A percentile compares a stretch with the other conserved stretches of the same genome.
Evolutionary conservation across 2,329 filamentous ascomycete species (phyloP).

Genomic region (Exophiala calicioides): DNA sequence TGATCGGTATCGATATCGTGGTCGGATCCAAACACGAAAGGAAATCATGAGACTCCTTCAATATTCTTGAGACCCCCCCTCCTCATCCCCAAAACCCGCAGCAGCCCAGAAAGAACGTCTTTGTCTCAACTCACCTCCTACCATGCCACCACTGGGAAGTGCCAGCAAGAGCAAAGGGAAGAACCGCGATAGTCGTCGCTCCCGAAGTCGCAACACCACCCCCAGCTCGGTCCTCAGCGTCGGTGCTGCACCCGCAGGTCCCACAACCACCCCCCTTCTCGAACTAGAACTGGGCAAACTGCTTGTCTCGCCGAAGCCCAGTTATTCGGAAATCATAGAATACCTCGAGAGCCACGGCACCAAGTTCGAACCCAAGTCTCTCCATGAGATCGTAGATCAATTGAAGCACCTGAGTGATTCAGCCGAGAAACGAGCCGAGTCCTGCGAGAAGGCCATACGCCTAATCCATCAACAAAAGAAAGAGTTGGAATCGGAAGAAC

Average conservation of each 20-base stretch:
- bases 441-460: slow-evolving; percentile 61
- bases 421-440: slow-evolving; percentile 58
- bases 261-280: slow-evolving; percentile 54
- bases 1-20: too few species aligned
- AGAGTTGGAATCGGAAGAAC: slow-evolving; percentile 55
- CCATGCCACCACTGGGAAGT: slow-evolving; percentile 42
- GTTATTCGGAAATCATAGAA: slow-evolving; percentile 61
- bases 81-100: not conserved
- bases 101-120: too few species aligned
- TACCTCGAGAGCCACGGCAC: slow-evolving; percentile 51
- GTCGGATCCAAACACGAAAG: too few species aligned
- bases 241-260: slow-evolving; percentile 40
- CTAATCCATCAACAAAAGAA: slow-evolving; percentile 61
- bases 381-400: slow-evolving; percentile 54
- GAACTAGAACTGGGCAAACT: slow-evolving; percentile 53
- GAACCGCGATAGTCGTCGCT: slow-evolving; percentile 53
- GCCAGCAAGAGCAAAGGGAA: slow-evolving; percentile 56
- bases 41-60: not conserved
- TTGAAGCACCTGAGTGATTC: slow-evolving; percentile 59
- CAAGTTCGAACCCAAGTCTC: slow-evolving; percentile 50
- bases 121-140: not conserved
- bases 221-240: slow-evolving; percentile 57
- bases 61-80: not conserved
- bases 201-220: slow-evolving; percentile 64
- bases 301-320: slow-evolving; percentile 49